These are phyloP conservation scores for Andrographis paniculata DNA, from an alignment of 305 asterid species.

Conservation along the genomic window DNA sequence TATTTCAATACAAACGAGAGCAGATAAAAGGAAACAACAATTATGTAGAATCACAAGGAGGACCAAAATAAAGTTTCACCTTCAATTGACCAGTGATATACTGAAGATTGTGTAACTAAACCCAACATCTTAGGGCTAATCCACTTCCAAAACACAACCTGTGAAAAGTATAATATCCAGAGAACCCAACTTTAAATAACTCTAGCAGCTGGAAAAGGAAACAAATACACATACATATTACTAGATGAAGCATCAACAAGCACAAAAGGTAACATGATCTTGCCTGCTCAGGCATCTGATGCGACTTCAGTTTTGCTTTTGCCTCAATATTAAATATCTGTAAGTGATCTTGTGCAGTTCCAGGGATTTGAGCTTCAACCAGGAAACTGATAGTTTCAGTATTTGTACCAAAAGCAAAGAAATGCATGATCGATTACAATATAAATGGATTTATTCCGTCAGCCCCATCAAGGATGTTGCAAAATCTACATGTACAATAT, in stretches of 20 bases:
- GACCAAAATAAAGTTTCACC: conserved; percentile 33
- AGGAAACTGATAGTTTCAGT: no score
- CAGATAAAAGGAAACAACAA: no score
- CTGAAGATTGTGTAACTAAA: conserved; percentile 88
- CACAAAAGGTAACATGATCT: background rate
- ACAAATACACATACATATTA: conserved; percentile 5
- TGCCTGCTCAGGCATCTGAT: conserved; percentile 99
- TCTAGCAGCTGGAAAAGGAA: no score
- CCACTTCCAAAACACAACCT: conserved; percentile 99
- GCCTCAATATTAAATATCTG: conserved; percentile 98
- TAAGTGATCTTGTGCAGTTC: conserved; percentile 89
- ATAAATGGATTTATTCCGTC: no score
- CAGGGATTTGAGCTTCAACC: conserved; percentile 97
- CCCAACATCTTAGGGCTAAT: conserved; percentile 90
- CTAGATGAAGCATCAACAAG: conserved; percentile 1
- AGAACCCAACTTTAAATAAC: background rate
- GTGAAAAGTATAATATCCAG: conserved; percentile 15
- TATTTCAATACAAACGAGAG: no score
- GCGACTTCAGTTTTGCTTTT: conserved; percentile 83
- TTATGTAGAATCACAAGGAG: conserved; percentile 15
- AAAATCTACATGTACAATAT: no score
- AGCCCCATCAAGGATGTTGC: no score
- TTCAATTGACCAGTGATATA: conserved; percentile 96
- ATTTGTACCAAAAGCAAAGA: no score
- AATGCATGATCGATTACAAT: no score